Percentiles rank a stretch among this genome's conserved stretches.
Conservation (phyloP, 176 grass and related monocot species). For the Olyra latifolia region DNA sequence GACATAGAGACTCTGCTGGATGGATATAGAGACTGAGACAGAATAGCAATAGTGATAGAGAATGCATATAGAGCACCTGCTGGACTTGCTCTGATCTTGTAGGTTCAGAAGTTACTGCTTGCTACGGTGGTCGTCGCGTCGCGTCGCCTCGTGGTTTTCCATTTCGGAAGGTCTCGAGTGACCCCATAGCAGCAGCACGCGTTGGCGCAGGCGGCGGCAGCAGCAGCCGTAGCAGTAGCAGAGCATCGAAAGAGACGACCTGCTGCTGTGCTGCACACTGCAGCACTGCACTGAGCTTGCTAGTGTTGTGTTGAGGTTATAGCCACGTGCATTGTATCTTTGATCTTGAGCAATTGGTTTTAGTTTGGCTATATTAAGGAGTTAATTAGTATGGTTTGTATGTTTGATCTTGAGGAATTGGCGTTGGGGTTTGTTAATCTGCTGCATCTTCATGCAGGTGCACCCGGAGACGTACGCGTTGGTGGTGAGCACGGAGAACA, state of each 20-base stretch:
- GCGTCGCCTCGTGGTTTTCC: not conserved
- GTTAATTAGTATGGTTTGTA: too few species aligned
- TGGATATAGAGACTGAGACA: too few species aligned
- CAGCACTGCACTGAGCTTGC: not conserved
- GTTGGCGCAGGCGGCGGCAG: not conserved
- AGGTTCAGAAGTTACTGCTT: not conserved
- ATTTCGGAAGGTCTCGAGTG: not conserved
- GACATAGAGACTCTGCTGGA: too few species aligned
- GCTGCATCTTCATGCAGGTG: slow-evolving; percentile 36
- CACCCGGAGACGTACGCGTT: slow-evolving; percentile 53
- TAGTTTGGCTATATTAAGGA: too few species aligned
- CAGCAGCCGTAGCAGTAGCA: too few species aligned
- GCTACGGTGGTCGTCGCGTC: too few species aligned
- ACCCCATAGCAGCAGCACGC: too few species aligned
- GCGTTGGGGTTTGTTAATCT: too few species aligned
- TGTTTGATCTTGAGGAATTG: too few species aligned
- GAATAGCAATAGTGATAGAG: too few species aligned
- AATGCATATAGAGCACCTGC: too few species aligned
- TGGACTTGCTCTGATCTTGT: not conserved
- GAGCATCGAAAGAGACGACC: not conserved
- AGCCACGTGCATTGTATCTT: not conserved
- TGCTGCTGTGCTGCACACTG: not conserved
- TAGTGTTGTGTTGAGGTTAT: not conserved
- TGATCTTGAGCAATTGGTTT: too few species aligned
- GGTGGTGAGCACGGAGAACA: slow-evolving; percentile 72